These are phyloP conservation scores for Ochromonas danica DNA, from an alignment of 108 stramenopile species.

Conservation along the genomic window DNA sequence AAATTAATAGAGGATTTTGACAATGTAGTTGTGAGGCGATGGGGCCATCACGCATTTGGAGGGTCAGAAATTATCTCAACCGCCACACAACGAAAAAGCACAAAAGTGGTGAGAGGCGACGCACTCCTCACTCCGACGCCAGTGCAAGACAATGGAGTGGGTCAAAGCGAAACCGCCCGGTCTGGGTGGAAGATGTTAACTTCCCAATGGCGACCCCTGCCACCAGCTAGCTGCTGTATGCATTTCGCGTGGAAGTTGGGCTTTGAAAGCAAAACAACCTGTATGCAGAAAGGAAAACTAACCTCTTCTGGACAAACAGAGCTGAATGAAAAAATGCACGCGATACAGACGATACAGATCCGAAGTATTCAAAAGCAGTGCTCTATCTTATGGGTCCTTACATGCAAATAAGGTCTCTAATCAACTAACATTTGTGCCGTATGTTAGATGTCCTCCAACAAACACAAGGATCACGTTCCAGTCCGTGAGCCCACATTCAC, in stretches of 20 bases:
- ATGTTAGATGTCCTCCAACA: slow-evolving; percentile 1
- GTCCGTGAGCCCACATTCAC: slow-evolving; percentile 13
- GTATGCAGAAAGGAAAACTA: neutral
- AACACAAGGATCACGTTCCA: neutral
- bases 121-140: too few species aligned
- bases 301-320: slow-evolving; percentile 15
- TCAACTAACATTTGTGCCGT: neutral
- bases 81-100: too few species aligned
- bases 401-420: neutral
- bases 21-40: too few species aligned
- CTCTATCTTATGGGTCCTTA: neutral
- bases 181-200: too few species aligned
- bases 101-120: too few species aligned
- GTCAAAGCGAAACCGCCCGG: too few species aligned
- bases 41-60: too few species aligned
- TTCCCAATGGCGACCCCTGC: neutral
- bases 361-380: neutral
- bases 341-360: neutral
- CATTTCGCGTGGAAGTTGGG: neutral
- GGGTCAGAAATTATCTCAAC: too few species aligned
- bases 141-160: too few species aligned
- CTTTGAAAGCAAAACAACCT: neutral
- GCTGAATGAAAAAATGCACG: neutral
- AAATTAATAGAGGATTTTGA: too few species aligned
- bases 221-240: slow-evolving; percentile 9